Evolutionary conservation across 352 stramenopile genomes (phyloP), one percentile per base, ranked within the genome.

Genomic region (Phytopythium helicoides): DNA sequence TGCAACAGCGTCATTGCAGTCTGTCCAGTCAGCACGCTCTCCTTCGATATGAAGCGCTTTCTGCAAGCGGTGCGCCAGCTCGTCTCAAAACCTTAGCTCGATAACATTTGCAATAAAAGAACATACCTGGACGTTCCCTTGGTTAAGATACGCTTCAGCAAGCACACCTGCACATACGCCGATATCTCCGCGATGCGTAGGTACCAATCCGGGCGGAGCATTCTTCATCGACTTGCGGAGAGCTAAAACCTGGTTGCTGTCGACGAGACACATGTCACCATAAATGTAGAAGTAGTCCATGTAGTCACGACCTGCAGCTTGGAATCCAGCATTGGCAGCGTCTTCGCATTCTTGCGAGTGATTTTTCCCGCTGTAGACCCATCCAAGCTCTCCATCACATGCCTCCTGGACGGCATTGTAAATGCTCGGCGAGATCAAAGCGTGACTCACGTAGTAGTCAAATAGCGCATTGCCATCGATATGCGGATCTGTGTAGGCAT

Each of bases 231-330:
- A 62, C 25, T 52, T 69, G 42, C 75, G 71, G 36, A 87, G 52
- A 16, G 71, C 70, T 26, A 26, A 47, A 9, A 55, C 66, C 52
- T 89, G 73, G 18, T 60, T 63, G 50, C 83, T 87, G 51, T 72
- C 73, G 33, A 89, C 49, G 25, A 73, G 68, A 42, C 79, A 89
- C 40, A 81, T 56, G 47, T 90, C 79, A 33, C 79, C 77, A 52
- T 90, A 88, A 47, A 90, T 87, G 59, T 79, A 84, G 56, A 82
- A 90, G 51, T 67, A 59, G 49, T 90, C 86, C 56, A 90, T 82
- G 15, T 73, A 49, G 7, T 50, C 64, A 14, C 54, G 64, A 25
- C 81, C 72, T 6, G 73, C 62, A 18, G 71, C 64, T 12, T 64
- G 53, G 46, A 75, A 66, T 6, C 61, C 75, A 49, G 71, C 65